Evolutionary conservation across 768 basidiomycete genomes (phyloP).

Genomic region (Leucosporidium creatinivorum): DNA sequence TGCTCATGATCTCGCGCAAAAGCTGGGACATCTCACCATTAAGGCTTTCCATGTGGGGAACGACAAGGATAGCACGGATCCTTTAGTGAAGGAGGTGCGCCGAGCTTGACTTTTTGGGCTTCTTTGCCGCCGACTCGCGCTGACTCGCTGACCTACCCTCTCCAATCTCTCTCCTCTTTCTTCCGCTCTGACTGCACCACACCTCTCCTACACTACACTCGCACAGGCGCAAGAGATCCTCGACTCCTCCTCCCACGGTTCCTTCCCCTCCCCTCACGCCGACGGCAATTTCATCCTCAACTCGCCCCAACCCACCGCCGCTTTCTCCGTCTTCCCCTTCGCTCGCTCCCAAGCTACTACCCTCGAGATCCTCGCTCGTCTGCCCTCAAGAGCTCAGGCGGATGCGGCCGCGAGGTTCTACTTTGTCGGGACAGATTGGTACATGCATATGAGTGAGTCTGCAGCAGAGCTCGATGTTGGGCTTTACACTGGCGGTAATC

Average conservation of each 20-base stretch:
- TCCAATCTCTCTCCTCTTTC: background rate
- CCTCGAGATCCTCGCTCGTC: background rate
- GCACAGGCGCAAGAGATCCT: background rate
- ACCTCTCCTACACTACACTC: background rate
- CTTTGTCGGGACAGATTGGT: background rate
- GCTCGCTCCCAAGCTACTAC: background rate
- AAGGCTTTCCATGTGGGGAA: background rate
- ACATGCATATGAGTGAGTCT: background rate
- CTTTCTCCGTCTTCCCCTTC: slow-evolving; percentile 1
- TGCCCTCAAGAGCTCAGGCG: background rate
- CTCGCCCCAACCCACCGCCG: background rate
- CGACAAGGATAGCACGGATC: background rate
- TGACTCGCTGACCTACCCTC: background rate
- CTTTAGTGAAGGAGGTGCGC: background rate
- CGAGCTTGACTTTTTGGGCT: background rate
- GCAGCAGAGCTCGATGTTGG: too few relatives aligned
- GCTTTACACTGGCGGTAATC: too few relatives aligned
- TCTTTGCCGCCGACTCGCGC: background rate
- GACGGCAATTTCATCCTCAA: background rate
- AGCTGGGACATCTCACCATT: slow-evolving; percentile 3
- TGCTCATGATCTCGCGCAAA: background rate
- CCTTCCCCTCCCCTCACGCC: background rate
- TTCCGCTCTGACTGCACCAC: background rate
- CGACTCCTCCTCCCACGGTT: background rate
- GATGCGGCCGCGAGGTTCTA: background rate